Base-by-base conservation (phyloP, 2,329 filamentous ascomycete species). In the Fusarium robinianum region DNA sequence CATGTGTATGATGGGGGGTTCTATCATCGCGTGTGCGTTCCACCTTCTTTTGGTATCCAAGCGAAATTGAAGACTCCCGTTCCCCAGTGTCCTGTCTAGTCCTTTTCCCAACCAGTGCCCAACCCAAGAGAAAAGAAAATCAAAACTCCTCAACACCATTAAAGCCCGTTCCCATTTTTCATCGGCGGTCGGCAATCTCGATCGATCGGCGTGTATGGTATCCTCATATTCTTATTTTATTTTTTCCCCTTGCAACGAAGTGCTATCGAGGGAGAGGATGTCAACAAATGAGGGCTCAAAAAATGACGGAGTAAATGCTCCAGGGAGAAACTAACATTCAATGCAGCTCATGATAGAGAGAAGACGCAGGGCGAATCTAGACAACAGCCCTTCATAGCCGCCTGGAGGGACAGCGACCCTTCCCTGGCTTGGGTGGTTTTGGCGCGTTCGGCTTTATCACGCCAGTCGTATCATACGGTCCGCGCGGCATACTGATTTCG, bases 401-500 rank as follows among this genome's bases (percentile, higher is more conserved):
- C 29, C 19, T 30, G 23, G 30, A 47, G 16, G 35, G 44, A 35
- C 41, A 39, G 36, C 34, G 46, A 41, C 41, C 46, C 45, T 59
- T 63, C 45, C 60, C 51, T 14, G 63, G 51, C 55, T 66, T 70
- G 9, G 65, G 66, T 9, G 64, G 67, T 48, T 68, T 67, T 32
- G 67, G 66, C 18, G 57, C 55, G 53, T 46, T 66, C 39, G 67
- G 66, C 61, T 68, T 70, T 37, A 57, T 46, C 27, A 70, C 58
- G 45, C 67, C 67, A 37, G 67, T 70, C n/a, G 62, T 66, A 42
- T 70, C 67, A 46, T 70, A 70, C 2, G 67, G 67, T 38, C 67
- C 67, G 31, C 67, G 65, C 24, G 63, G 51, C 67, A 70, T 70
- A 36, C 22, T 49, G 51, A 31, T 26, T 19, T 38, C 5, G 33